Conservation (phyloP, 2,329 filamentous ascomycete species). For the Pseudogymnoascus sp. region DNA sequence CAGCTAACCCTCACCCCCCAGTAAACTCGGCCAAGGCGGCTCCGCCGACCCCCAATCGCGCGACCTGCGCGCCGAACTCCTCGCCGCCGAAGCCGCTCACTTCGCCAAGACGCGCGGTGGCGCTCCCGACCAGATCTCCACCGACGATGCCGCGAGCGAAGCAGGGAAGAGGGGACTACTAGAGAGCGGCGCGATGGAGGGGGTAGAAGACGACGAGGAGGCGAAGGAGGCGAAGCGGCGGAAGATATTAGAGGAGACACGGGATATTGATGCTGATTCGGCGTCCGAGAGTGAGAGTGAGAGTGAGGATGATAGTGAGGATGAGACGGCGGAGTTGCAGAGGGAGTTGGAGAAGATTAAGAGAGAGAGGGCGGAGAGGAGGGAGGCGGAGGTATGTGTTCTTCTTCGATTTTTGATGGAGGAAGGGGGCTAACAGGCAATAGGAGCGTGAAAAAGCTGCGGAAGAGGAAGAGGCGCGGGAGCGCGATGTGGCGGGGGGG, state of each 20-base stretch:
- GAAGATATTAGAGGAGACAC: slow-evolving; percentile 77
- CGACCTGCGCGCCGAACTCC: slow-evolving; percentile 82
- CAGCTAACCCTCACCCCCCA: slow-evolving; percentile 26
- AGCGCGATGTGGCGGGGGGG: slow-evolving; percentile 81
- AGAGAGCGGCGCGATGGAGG: slow-evolving; percentile 36
- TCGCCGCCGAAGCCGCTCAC: slow-evolving; percentile 80
- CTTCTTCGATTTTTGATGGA: too few species aligned
- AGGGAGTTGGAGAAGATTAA: slow-evolving; percentile 92
- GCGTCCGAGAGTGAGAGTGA: slow-evolving; percentile 54
- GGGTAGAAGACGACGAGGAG: slow-evolving; percentile 43
- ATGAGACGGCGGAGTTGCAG: slow-evolving; percentile 82
- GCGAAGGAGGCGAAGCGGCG: slow-evolving; percentile 75
- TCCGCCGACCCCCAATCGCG: slow-evolving; percentile 60
- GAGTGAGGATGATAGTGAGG: slow-evolving; percentile 62
- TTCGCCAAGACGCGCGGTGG: slow-evolving; percentile 75
- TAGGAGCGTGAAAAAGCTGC: slow-evolving; percentile 68
- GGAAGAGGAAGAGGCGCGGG: slow-evolving; percentile 72
- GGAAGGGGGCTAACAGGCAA: too few species aligned
- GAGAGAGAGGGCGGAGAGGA: slow-evolving; percentile 67
- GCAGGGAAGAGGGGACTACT: slow-evolving; percentile 52
- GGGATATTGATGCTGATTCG: slow-evolving; percentile 78
- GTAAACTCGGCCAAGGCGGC: slow-evolving; percentile 82
- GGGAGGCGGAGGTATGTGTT: slow-evolving; percentile 53
- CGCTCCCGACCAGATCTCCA: slow-evolving; percentile 26
- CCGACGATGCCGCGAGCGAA: slow-evolving; percentile 38